These are phyloP conservation scores for Alnus glutinosa DNA, from an alignment of 306 rosid species.

Conservation along the genomic window DNA sequence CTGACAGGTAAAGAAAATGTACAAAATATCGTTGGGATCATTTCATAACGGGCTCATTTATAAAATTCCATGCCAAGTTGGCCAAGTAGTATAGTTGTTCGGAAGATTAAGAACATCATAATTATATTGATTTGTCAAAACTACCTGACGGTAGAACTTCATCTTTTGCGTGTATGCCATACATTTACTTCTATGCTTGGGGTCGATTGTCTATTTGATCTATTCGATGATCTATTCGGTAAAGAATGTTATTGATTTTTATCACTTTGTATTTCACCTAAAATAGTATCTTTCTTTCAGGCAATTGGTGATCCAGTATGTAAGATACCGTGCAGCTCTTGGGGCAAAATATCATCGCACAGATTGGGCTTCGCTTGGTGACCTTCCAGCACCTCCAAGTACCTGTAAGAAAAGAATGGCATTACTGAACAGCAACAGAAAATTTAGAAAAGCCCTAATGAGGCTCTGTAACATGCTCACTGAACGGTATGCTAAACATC, in stretches of 20 bases:
- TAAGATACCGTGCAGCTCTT: constrained; percentile 69
- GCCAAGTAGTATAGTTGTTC: not conserved
- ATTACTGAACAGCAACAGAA: constrained; percentile 49
- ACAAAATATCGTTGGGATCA: constrained; percentile 15
- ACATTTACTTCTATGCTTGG: not conserved
- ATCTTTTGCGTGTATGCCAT: constrained; percentile 8
- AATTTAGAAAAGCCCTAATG: constrained; percentile 70
- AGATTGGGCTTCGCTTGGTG: constrained; percentile 67
- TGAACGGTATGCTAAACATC: constrained; percentile 59
- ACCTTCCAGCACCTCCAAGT: constrained; percentile 78
- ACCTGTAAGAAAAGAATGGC: constrained; percentile 75
- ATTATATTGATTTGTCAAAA: not conserved
- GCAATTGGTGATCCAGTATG: constrained; percentile 82
- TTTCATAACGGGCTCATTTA: constrained; percentile 11
- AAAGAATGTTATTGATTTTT: not conserved
- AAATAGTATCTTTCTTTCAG: constrained; percentile 46
- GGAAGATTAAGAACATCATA: not conserved
- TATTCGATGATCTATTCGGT: not conserved
- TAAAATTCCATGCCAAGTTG: constrained; percentile 26
- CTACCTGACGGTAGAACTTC: not conserved
- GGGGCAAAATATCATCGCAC: constrained; percentile 72
- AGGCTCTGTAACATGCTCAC: constrained; percentile 80
- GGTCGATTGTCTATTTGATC: not conserved
- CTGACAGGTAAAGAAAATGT: constrained; percentile 67
- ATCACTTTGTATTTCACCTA: constrained; percentile 24